Evolutionary conservation across 495 filamentous ascomycete genomes (phyloP).

Genomic region (Neurospora tetraspora): DNA sequence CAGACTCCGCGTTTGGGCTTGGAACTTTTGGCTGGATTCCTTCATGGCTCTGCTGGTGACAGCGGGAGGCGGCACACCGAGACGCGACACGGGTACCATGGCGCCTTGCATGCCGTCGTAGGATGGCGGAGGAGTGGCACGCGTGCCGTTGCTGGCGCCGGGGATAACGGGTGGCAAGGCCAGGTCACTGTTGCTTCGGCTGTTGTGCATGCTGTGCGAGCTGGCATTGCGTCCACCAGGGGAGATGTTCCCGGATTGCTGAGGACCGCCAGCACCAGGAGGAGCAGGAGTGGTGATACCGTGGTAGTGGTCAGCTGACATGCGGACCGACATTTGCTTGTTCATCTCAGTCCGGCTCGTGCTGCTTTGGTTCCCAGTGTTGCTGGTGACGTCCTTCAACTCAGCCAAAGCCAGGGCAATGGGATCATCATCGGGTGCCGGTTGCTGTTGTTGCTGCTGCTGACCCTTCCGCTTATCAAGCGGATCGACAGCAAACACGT

Average conservation of each 20-base stretch:
- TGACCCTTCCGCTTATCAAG: constrained; percentile 46
- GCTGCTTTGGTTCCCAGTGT: not conserved
- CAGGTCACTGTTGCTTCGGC: not conserved
- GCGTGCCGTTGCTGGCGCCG: constrained; percentile 38
- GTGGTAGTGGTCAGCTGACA: constrained; percentile 89
- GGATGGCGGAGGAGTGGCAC: constrained; percentile 73
- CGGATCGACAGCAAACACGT: constrained; percentile 92
- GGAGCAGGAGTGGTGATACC: constrained; percentile 79
- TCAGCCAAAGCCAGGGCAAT: constrained; percentile 90
- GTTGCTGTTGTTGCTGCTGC: constrained; percentile 19
- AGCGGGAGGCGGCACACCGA: constrained; percentile 85
- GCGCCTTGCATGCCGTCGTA: constrained; percentile 78
- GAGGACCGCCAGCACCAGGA: constrained; percentile 37
- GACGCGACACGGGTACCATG: constrained; percentile 57
- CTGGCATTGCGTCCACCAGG: constrained; percentile 36
- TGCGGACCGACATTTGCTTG: constrained; percentile 64
- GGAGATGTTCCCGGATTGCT: constrained; percentile 35
- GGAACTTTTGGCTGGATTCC: constrained; percentile 77
- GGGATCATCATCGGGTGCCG: constrained; percentile 53
- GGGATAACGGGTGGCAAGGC: constrained; percentile 42
- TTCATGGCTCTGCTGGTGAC: constrained; percentile 91
- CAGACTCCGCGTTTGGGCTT: constrained; percentile 72
- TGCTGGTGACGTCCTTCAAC: constrained; percentile 62
- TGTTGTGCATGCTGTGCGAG: not conserved
- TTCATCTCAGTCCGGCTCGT: not conserved